A percentile compares a stretch with the other conserved stretches of the same genome.
Evolutionary conservation across 2,329 filamentous ascomycete genomes (phyloP).

Genomic region (Rhynchosporium graminicola): DNA sequence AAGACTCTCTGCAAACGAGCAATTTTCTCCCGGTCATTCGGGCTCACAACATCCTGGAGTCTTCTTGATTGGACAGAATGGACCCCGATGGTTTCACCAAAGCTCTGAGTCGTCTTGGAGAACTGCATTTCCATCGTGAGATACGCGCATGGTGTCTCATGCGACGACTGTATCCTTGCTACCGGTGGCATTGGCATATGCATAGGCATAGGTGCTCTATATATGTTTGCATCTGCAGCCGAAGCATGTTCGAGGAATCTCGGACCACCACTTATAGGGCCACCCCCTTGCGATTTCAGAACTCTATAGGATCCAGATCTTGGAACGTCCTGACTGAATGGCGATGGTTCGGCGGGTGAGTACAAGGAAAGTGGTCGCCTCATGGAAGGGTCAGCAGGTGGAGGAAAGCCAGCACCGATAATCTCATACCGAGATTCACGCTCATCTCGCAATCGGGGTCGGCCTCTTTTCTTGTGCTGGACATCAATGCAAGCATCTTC

Average conservation of each 20-base stretch:
- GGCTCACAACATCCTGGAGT: conserved; percentile 55
- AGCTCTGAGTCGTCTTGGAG: conserved; percentile 56
- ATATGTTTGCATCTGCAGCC: conserved; percentile 52
- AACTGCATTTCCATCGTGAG: conserved; percentile 60
- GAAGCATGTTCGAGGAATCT: conserved; percentile 54
- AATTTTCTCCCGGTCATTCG: conserved; percentile 55
- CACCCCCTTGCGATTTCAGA: conserved; percentile 52
- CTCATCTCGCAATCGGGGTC: conserved; percentile 75
- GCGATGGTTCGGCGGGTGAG: conserved; percentile 46
- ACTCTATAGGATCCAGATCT: conserved; percentile 53
- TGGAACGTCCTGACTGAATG: conserved; percentile 46
- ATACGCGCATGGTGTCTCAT: conserved; percentile 57
- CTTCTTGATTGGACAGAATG: conserved; percentile 50
- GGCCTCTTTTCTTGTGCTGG: conserved; percentile 81
- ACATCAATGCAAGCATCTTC: conserved; percentile 81
- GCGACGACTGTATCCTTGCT: conserved; percentile 40
- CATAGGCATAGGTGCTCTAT: conserved; percentile 37
- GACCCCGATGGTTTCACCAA: conserved; percentile 56
- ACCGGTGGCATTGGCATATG: conserved; percentile 22
- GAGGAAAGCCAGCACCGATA: conserved; percentile 36
- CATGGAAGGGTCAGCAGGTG: conserved; percentile 34
- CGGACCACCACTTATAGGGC: conserved; percentile 46
- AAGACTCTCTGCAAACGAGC: conserved; percentile 52
- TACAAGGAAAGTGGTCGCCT: conserved; percentile 55
- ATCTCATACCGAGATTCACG: conserved; percentile 59